phyloP scores from a whole-genome alignment of 192 early-diverging fungal genomes.

The Diversispora epigaea region DNA sequence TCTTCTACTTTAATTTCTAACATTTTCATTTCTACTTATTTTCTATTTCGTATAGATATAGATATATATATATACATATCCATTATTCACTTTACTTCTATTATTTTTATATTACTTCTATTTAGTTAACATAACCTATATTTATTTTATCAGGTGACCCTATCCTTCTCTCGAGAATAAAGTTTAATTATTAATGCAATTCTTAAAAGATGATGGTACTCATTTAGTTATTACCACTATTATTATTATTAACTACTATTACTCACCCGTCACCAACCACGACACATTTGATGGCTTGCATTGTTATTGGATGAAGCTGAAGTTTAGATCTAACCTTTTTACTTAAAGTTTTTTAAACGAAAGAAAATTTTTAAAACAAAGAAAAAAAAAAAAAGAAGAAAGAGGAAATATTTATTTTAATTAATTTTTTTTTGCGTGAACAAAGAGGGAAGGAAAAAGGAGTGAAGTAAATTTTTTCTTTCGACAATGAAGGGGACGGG shows the following conservation, averaged over 20 bases:
- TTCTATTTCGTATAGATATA: too few relatives aligned
- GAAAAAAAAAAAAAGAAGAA: too few relatives aligned
- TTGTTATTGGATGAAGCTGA: constrained; percentile 34
- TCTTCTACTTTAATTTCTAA: too few relatives aligned
- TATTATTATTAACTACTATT: neutral
- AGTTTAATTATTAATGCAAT: neutral
- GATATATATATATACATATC: too few relatives aligned
- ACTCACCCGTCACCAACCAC: constrained; percentile 80
- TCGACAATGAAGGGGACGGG: neutral
- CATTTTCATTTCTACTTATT: too few relatives aligned
- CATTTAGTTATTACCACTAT: neutral
- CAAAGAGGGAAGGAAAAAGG: neutral
- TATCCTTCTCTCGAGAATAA: neutral
- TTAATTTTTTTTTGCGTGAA: neutral
- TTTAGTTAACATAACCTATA: too few relatives aligned
- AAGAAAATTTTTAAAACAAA: neutral
- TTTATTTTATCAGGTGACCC: too few relatives aligned
- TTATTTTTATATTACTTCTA: too few relatives aligned
- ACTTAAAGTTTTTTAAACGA: neutral
- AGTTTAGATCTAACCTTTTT: neutral
- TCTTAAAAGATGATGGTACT: neutral
- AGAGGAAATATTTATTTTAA: neutral
- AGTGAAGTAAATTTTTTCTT: neutral
- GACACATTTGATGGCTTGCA: constrained; percentile 92
- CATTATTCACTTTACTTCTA: too few relatives aligned